Evolutionary conservation across 1,284 basidiomycete genomes (phyloP).

Genomic region (Somion occarium): DNA sequence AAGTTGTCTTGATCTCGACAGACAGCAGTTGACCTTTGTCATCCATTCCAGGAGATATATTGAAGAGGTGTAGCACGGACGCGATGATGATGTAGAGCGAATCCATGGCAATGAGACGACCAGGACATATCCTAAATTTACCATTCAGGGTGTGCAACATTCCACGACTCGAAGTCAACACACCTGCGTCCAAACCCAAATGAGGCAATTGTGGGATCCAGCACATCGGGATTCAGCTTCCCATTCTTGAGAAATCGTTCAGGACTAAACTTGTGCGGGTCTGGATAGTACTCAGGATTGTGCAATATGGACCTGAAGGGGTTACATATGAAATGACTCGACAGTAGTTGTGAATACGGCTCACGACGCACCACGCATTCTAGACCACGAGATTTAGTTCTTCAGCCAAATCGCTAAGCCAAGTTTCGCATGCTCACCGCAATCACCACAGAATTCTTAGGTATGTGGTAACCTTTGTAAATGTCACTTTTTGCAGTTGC

Average conservation of each 20-base stretch:
- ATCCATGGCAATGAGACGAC: neutral
- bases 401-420: too few relatives aligned
- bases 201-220: neutral
- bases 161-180: neutral
- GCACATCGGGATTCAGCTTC: neutral
- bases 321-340: too few relatives aligned
- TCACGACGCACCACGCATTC: too few relatives aligned
- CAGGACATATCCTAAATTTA: constrained; percentile 1
- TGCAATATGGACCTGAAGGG: constrained; percentile 2
- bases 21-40: neutral
- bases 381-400: too few relatives aligned
- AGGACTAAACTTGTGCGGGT: constrained; percentile 1
- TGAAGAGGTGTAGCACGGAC: neutral
- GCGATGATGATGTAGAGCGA: constrained; percentile 1
- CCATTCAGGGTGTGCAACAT: too few relatives aligned
- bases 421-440: neutral
- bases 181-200: constrained; percentile 4
- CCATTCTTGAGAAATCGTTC: constrained; percentile 3
- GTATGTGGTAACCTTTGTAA: constrained; percentile 1
- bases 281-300: neutral
- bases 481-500: neutral
- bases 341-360: too few relatives aligned
- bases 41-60: neutral
- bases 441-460: neutral
- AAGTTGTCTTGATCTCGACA: neutral